Percentiles rank a stretch among this genome's conserved stretches.
phyloP scores from a whole-genome alignment of 2,329 filamentous ascomycete genomes.

The Celoporthe dispersa region DNA sequence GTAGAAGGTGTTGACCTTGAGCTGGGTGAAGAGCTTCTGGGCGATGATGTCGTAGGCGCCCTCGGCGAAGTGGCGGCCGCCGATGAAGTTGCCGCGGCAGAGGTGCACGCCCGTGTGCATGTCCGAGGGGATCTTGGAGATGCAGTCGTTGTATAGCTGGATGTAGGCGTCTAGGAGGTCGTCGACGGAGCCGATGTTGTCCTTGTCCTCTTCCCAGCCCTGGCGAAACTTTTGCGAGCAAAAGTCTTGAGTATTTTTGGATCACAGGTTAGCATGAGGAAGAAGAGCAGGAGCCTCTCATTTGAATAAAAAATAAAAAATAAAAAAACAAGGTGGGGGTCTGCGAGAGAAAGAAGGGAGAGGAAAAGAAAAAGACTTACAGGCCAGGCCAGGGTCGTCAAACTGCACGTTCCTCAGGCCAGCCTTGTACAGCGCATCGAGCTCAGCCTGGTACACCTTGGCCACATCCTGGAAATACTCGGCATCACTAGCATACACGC shows the following conservation, averaged over 20 bases:
- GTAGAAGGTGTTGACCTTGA: constrained; percentile 70
- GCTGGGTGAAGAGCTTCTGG: constrained; percentile 65
- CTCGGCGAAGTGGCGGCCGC: constrained; percentile 68
- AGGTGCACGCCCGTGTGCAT: constrained; percentile 79
- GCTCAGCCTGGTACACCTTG: constrained; percentile 67
- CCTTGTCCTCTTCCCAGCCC: constrained; percentile 69
- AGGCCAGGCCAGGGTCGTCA: constrained; percentile 69
- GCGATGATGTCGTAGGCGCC: constrained; percentile 71
- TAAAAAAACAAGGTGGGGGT: too few species aligned
- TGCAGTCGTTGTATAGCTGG: constrained; percentile 74
- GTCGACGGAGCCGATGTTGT: constrained; percentile 70
- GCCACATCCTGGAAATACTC: constrained; percentile 70
- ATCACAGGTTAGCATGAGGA: background rate
- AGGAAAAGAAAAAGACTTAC: constrained; percentile 46
- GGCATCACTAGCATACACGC: constrained; percentile 59
- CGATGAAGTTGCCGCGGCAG: constrained; percentile 71
- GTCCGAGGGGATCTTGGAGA: constrained; percentile 66
- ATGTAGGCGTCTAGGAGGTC: constrained; percentile 78
- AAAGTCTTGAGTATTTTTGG: constrained; percentile 59
- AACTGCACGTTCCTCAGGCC: constrained; percentile 70
- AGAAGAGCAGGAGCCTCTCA: background rate
- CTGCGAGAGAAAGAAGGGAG: background rate
- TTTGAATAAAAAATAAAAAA: too few species aligned
- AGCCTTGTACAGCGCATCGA: constrained; percentile 64
- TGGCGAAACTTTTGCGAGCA: constrained; percentile 73